Evolutionary conservation across 148 eudicot genomes (phyloP).

Genomic region (Polygonum aviculare): DNA sequence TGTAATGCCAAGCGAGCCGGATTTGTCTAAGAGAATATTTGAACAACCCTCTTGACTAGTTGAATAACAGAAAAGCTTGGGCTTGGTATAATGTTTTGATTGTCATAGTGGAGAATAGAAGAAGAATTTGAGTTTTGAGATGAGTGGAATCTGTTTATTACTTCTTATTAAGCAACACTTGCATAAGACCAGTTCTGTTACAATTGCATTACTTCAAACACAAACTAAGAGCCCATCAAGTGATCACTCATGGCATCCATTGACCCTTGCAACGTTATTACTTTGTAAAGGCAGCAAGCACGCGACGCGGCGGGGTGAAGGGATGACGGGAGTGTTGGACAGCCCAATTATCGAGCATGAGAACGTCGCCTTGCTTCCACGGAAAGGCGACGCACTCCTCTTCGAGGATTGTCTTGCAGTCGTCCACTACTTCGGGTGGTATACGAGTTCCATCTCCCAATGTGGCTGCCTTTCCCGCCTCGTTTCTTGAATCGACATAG

Average conservation of each 20-base stretch:
- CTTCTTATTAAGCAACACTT: too few relatives aligned
- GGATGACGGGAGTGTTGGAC: constrained; percentile 7
- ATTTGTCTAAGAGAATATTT: not conserved
- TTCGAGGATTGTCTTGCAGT: constrained; percentile 1
- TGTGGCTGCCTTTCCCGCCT: not conserved
- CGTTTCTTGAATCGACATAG: not conserved
- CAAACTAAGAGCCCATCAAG: not conserved
- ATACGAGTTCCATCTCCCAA: not conserved
- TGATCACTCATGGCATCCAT: not conserved
- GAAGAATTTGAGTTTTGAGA: too few relatives aligned
- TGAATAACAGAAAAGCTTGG: not conserved
- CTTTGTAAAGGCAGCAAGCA: not conserved
- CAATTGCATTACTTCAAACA: not conserved
- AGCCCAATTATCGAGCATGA: constrained; percentile 3
- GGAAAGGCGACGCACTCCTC: not conserved
- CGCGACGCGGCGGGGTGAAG: not conserved
- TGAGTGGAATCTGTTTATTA: too few relatives aligned
- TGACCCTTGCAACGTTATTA: not conserved
- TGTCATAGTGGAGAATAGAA: too few relatives aligned
- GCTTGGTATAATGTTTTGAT: too few relatives aligned
- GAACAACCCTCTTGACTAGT: not conserved
- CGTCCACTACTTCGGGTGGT: constrained; percentile 1
- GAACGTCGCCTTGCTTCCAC: constrained; percentile 5
- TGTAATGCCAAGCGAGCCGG: not conserved
- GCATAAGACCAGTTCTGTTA: not conserved